Evolutionary conservation across 176 grass and related monocot genomes (phyloP), one percentile per base, ranked within the genome.

Genomic region (Areca catechu): DNA sequence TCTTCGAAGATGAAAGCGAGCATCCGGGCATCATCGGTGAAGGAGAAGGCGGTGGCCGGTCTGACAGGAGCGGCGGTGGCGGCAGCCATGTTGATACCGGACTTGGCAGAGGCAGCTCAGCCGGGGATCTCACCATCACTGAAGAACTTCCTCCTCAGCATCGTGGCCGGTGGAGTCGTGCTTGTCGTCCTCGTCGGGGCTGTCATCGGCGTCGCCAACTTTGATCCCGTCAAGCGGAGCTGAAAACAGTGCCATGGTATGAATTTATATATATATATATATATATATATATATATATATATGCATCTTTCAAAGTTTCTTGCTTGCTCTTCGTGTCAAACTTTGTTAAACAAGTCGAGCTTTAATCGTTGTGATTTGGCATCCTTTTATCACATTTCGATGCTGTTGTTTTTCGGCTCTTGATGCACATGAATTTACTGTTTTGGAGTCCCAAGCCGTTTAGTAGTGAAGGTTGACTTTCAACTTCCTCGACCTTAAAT

Each of bases 221-320:
- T 54, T 20, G 52, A 54, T 16, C 52, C 52, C 52, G 52, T 54
- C 52, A 54, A 54, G 52, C n/a, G 52, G n/a, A 54, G 52, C 52
- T 54, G 52, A 54, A 21, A 37, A 9, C 34, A 37, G 9, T 37
- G 34, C 34, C 12, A 37, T 37, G 34, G 34, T 10, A 37, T 2
- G 7, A 37, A 12, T 12, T 37, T 37, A 30, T 30, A 30, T 30
- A 30, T 30, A 5, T 29, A 23, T 23, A 23, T 23, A 23, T 23
- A 27, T 34, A 1, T 1, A 37, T 12, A 5, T 12, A 37, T 12
- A 24, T 24, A 5, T 37, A 0, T 2, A 12, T 12, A 9, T 12
- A 12, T 12, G 7, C 10, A 37, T 37, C 7, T 37, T 37, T 9
- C 9, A 10, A 7, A 12, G 34, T 37, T 37, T 37, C 34, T 37